Base-by-base conservation (phyloP, 169 alveolate species). In the Toxoplasma gondii region DNA sequence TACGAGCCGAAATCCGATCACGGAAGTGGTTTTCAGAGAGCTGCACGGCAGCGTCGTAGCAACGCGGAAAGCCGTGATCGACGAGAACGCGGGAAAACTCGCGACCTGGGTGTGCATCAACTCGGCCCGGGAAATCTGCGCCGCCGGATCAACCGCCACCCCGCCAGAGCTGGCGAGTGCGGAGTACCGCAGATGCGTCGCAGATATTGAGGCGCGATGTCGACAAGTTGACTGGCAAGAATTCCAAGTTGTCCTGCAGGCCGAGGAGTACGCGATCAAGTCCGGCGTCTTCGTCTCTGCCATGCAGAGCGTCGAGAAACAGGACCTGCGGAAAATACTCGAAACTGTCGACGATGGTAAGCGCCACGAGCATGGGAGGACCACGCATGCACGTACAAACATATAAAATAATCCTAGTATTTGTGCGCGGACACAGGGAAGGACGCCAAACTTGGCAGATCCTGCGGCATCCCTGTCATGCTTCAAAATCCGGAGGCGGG, bases 91-190 rank as follows among this genome's bases (percentile, higher is more conserved):
- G 24, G 74, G 34, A 31, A 64, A 64, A 64, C 34, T 64, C 74
- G 24, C 74, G 34, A 64, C 74, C 34, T 64, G 74, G 74, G 74
- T 64, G n/a, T 64, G 74, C 74, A 31, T 64, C 24, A 64, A 64
- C 74, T 16, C 74, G 74, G 74, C 74, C 34, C 74, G 74, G n/a
- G 74, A 64, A 27, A 64, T 64, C 74, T 64, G 74, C 74, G 74
- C 34, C 34, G 24, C 74, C 7, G 74, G n/a, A 16, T 64, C 74
- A 1, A 4, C 29, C 74, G 24, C 74, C 34, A 64, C n/a, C n/a
- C 1, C 9, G 7, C n/a, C 74, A 31, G 31, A 4, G 58, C 58
- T 49, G 58, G 58, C 58, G n/a, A 64, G 34, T 64, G 31, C 7
- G 31, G n/a, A 16, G 74, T 64, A 64, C 74, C 74, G 74, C 74